Evolutionary conservation across 148 eudicot species (phyloP).

Genomic region (Vaccinium darrowii): DNA sequence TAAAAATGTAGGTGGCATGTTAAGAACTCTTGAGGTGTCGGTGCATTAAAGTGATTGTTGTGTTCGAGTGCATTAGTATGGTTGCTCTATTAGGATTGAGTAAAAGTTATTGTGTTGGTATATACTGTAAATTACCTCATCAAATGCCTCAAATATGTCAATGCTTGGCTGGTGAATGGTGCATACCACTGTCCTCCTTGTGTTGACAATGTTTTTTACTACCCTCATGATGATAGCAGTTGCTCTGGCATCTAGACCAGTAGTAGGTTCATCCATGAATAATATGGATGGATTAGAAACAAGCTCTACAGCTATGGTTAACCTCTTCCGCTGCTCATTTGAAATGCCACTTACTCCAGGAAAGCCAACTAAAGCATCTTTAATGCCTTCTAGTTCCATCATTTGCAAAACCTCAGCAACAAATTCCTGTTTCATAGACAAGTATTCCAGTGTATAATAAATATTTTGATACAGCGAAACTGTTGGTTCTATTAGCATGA

Average conservation of each 20-base stretch:
- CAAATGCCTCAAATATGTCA: constrained; percentile 61
- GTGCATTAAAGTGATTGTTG: neutral
- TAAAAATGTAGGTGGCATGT: neutral
- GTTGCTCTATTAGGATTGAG: no score
- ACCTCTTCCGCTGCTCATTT: constrained; percentile 61
- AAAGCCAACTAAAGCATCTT: constrained; percentile 45
- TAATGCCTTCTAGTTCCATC: constrained; percentile 48
- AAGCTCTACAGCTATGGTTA: constrained; percentile 63
- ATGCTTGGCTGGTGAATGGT: constrained; percentile 69
- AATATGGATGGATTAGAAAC: constrained; percentile 68
- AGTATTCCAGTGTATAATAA: neutral
- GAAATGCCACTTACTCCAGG: constrained; percentile 55
- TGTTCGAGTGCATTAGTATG: neutral
- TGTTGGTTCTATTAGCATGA: neutral
- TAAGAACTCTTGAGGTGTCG: neutral
- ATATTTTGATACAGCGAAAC: neutral
- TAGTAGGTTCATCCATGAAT: constrained; percentile 75
- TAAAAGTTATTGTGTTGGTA: neutral
- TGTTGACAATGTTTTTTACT: constrained; percentile 49
- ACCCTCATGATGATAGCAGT: constrained; percentile 71
- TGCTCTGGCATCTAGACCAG: constrained; percentile 72
- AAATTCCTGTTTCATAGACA: constrained; percentile 39
- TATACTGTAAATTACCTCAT: constrained; percentile 44
- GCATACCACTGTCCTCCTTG: constrained; percentile 61
- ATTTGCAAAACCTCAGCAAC: constrained; percentile 43